Conservation (phyloP, 1,284 basidiomycete genomes). For the Rhodotorula mucilaginosa region DNA sequence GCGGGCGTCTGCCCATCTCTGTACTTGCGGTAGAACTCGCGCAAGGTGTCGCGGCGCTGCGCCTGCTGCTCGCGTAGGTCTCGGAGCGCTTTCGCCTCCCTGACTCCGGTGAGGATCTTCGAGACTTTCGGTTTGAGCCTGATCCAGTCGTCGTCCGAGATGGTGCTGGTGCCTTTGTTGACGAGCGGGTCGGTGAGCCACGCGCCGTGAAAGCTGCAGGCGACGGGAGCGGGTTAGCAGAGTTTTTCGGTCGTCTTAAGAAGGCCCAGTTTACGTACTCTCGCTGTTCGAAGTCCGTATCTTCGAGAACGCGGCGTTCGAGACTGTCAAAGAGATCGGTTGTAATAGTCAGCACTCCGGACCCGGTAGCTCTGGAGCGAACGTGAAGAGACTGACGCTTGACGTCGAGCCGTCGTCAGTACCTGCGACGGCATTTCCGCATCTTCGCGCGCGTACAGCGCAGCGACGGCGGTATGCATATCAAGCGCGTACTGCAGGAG, state of each 20-base stretch:
- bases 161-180: not conserved
- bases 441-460: too few relatives aligned
- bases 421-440: not conserved
- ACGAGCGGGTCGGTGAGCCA: conserved; percentile 2
- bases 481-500: too few relatives aligned
- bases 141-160: conserved; percentile 6
- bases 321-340: too few relatives aligned
- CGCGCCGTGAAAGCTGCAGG: not conserved
- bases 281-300: not conserved
- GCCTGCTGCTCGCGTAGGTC: not conserved
- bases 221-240: not conserved
- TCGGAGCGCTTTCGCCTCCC: not conserved
- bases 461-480: not conserved
- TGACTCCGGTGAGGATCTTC: not conserved
- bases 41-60: conserved; percentile 1
- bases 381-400: not conserved
- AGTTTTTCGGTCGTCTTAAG: not conserved
- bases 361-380: too few relatives aligned
- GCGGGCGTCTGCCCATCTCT: not conserved
- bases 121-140: conserved; percentile 1
- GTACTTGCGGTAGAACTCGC: not conserved
- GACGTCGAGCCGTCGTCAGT: not conserved
- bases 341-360: too few relatives aligned
- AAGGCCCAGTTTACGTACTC: conserved; percentile 3
- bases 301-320: not conserved